Evolutionary conservation across 352 stramenopile genomes (phyloP).

Genomic region (Globisporangium canariense): DNA sequence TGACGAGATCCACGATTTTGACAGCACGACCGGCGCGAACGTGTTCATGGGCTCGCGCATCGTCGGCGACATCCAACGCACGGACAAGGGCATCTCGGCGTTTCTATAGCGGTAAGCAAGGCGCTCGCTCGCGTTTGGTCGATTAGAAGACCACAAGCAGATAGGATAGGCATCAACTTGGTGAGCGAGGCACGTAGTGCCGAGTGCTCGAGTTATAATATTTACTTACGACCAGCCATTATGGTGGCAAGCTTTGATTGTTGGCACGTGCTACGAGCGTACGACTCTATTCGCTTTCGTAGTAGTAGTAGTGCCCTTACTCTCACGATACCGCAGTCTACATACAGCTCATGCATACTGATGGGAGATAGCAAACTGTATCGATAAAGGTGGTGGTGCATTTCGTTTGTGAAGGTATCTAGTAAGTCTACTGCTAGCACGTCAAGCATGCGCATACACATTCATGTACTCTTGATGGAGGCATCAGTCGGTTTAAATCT

Average conservation of each 20-base stretch:
- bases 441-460: constrained; percentile 12
- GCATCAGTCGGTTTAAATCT: constrained; percentile 80
- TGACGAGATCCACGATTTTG: constrained; percentile 17
- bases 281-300: background rate
- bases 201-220: background rate
- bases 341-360: no score
- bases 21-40: constrained; percentile 2
- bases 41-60: constrained; percentile 18
- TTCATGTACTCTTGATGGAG: constrained; percentile 19
- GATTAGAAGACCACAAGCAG: background rate
- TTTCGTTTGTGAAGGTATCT: background rate
- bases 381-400: constrained; percentile 3
- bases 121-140: background rate
- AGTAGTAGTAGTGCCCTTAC: background rate
- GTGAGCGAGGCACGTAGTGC: background rate
- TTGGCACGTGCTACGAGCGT: no score
- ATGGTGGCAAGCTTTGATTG: no score
- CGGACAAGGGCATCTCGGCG: constrained; percentile 8
- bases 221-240: background rate
- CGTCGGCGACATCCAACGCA: constrained; percentile 11
- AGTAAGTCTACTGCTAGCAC: background rate
- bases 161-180: constrained; percentile 3
- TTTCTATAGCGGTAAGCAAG: constrained; percentile 7
- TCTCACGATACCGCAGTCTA: background rate
- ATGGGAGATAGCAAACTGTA: no score